Conservation (phyloP, 306 rosid species). For the Cucurbita argyrosperma region DNA sequence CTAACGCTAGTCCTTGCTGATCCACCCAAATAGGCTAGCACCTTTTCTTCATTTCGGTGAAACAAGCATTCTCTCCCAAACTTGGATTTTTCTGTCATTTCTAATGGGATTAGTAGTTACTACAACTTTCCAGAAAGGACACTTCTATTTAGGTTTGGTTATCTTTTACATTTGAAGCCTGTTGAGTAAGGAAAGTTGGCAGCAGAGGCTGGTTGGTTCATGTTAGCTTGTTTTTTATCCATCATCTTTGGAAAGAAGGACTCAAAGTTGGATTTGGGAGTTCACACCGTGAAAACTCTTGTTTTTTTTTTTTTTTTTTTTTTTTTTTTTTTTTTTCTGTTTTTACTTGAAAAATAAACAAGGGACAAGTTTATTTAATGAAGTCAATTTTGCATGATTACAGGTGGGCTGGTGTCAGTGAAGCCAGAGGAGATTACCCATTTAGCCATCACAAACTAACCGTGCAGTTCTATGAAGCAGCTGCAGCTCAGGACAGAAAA, state of each 20-base stretch:
- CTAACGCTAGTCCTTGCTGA: not conserved
- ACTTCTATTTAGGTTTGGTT: not conserved
- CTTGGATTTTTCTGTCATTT: not conserved
- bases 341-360: not conserved
- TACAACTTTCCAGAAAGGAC: not conserved
- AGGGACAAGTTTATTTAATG: not conserved
- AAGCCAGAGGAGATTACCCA: constrained; percentile 96
- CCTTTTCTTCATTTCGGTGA: not conserved
- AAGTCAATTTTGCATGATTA: not conserved
- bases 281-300: not conserved
- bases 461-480: constrained; percentile 88
- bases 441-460: constrained; percentile 99
- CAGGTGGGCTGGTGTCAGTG: constrained; percentile 95
- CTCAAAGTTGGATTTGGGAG: not conserved
- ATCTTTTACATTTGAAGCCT: not conserved
- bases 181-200: not conserved
- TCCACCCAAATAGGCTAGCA: not conserved
- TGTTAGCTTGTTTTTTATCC: not conserved
- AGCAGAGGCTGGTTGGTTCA: not conserved
- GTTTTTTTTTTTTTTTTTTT: not conserved
- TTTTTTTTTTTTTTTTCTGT: not conserved
- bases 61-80: not conserved
- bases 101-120: not conserved
- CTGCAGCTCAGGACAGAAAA: constrained; percentile 98
- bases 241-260: not conserved